These are phyloP conservation scores for Vanrija sp. DNA, from an alignment of 1,284 basidiomycete genomes.

Conservation along the genomic window DNA sequence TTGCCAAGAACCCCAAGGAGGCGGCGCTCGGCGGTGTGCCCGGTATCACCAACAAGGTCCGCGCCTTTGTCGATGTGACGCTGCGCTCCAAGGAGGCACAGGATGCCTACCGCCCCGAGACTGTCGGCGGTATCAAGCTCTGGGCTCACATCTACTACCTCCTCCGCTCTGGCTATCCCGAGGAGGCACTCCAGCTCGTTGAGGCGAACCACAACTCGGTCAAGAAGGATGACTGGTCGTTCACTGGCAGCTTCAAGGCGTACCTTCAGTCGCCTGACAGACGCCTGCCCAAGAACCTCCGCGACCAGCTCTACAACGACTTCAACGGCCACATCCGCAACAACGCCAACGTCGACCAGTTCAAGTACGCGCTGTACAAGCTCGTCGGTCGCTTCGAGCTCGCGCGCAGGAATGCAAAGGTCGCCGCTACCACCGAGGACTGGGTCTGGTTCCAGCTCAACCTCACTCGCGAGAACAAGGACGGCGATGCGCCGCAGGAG, in stretches of 20 bases:
- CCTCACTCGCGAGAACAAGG: slow-evolving; percentile 62
- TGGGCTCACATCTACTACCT: slow-evolving; percentile 94
- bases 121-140: slow-evolving; percentile 76
- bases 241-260: slow-evolving; percentile 76
- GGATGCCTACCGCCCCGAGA: slow-evolving; percentile 81
- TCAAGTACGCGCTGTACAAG: slow-evolving; percentile 93
- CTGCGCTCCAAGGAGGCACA: slow-evolving; percentile 59
- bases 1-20: slow-evolving; percentile 77
- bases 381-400: slow-evolving; percentile 91
- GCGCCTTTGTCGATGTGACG: slow-evolving; percentile 74
- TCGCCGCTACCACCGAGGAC: slow-evolving; percentile 90
- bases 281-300: slow-evolving; percentile 70
- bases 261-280: slow-evolving; percentile 81
- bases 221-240: slow-evolving; percentile 74
- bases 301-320: slow-evolving; percentile 78
- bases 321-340: slow-evolving; percentile 93
- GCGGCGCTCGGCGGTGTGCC: slow-evolving; percentile 90
- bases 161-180: slow-evolving; percentile 74
- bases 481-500: slow-evolving; percentile 58
- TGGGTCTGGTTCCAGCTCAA: slow-evolving; percentile 98
- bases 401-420: slow-evolving; percentile 71
- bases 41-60: slow-evolving; percentile 79
- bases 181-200: slow-evolving; percentile 76
- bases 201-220: slow-evolving; percentile 68
- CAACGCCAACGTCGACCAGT: slow-evolving; percentile 76